phyloP scores from a whole-genome alignment of 495 filamentous ascomycete species.

The Podospora sp. region DNA sequence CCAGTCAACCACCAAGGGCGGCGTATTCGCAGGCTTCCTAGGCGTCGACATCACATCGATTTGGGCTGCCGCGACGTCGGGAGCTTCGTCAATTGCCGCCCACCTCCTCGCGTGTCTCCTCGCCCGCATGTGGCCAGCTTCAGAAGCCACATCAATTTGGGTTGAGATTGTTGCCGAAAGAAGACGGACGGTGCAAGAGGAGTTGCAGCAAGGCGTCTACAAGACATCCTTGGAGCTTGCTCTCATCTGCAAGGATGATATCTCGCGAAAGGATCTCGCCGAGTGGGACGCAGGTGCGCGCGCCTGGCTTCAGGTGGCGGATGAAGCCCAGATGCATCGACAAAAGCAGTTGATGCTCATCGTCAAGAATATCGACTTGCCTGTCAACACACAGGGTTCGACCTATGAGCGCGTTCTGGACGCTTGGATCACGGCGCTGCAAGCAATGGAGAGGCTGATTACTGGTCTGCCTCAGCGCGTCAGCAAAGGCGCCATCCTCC shows the following conservation, averaged over 20 bases:
- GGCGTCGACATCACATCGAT: background rate
- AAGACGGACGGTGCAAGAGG: background rate
- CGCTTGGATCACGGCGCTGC: constrained; percentile 33
- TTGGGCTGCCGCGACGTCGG: background rate
- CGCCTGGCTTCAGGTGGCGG: constrained; percentile 40
- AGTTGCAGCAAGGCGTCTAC: background rate
- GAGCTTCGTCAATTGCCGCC: background rate
- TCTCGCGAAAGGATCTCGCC: too few species aligned
- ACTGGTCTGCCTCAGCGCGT: constrained; percentile 29
- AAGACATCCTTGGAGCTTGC: background rate
- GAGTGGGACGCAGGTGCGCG: constrained; percentile 44
- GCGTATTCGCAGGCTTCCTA: background rate
- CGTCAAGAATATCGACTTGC: constrained; percentile 35
- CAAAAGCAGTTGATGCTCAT: constrained; percentile 38
- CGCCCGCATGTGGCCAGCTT: background rate
- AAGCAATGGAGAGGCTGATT: constrained; percentile 32
- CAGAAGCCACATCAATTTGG: background rate
- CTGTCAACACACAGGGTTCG: constrained; percentile 21
- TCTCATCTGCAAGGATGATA: constrained; percentile 29
- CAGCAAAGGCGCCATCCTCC: constrained; percentile 27
- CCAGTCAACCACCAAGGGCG: background rate
- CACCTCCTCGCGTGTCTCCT: background rate
- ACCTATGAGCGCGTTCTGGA: constrained; percentile 35
- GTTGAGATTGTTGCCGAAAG: background rate
- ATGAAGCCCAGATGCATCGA: constrained; percentile 23